Base-by-base conservation (phyloP, 1,284 basidiomycete species). In the Ceratobasidium papillatum region DNA sequence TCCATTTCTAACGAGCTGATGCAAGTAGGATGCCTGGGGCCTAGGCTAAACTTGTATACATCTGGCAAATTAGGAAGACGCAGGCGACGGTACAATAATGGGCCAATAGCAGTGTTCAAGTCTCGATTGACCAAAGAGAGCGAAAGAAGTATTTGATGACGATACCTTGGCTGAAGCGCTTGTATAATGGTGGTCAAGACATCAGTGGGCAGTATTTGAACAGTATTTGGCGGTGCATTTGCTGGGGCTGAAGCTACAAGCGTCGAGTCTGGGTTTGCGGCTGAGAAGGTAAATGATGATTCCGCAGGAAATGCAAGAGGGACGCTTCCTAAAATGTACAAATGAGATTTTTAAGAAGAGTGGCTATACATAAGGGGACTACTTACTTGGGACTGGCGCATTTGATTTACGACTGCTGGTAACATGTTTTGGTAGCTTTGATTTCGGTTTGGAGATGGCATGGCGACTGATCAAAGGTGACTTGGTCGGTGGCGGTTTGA, bases 271-370 rank as follows among this genome's bases (percentile, higher is more conserved):
- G 43, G 36, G 38, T 71, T 27, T 4, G 38, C 9, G 9, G 17
- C 22, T 27, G 36, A 43, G 41, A 71, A 71, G 17, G 38, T 59
- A 30, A 71, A 71, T 1, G 36, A 45, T 11, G 68, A 59, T 27
- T 17, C 30, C 14, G 56, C 54, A 43, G 68, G 68, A 25, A 71
- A 71, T 17, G 68, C 68, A 32, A 71, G 54, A 5, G 68, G 68
- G 19, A 71, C 52, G 2, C 38, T 12, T 47, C 41, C 68, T 71
- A 36, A 34, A 36, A 22, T 8, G 49, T 0, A 17, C 11, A 17
- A 32, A 9, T 36, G n/a, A n/a, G 8, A 27, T 68, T 25, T 4
- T 62, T 27, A 45, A 27, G 34, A 43, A 27, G 3, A 27, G 5
- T 9, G 36, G n/a, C 3, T 34, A 32, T 58, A 32, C 8, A 49